Conservation (phyloP, 2,329 filamentous ascomycete genomes). For the Alternaria arbusti region DNA sequence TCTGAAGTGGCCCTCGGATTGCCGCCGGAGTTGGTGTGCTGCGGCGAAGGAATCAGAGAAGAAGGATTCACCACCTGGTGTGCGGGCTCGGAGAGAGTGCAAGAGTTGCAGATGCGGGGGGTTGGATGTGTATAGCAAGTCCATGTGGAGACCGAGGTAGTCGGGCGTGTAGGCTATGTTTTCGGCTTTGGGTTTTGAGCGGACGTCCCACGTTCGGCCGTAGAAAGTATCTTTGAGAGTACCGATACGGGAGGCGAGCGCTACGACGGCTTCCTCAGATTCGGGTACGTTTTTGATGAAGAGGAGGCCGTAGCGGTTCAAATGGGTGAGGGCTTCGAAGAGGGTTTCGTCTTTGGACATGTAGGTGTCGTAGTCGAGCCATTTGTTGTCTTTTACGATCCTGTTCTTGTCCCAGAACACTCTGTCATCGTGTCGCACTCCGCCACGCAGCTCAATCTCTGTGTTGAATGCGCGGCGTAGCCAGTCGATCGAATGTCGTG, state of each 20-base stretch:
- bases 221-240: slow-evolving; percentile 87
- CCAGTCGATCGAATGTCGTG: slow-evolving; percentile 47
- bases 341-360: slow-evolving; percentile 67
- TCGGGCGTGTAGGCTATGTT: slow-evolving; percentile 89
- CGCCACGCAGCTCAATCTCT: slow-evolving; percentile 38
- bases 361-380: slow-evolving; percentile 74
- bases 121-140: slow-evolving; percentile 83
- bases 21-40: slow-evolving; percentile 51
- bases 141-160: slow-evolving; percentile 88
- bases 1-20: slow-evolving; percentile 38
- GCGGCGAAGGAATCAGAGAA: slow-evolving; percentile 80
- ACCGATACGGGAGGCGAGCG: slow-evolving; percentile 76
- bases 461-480: slow-evolving; percentile 39
- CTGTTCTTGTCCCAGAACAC: slow-evolving; percentile 57
- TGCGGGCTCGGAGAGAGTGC: slow-evolving; percentile 84
- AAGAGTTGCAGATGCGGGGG: slow-evolving; percentile 85
- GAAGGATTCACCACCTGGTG: slow-evolving; percentile 80
- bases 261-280: slow-evolving; percentile 68
- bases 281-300: slow-evolving; percentile 78
- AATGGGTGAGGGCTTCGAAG: slow-evolving; percentile 64
- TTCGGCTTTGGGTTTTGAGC: slow-evolving; percentile 79
- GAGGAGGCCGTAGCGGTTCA: slow-evolving; percentile 73
- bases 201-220: slow-evolving; percentile 88
- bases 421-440: slow-evolving; percentile 43
- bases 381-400: slow-evolving; percentile 59